Percentiles rank a stretch among this genome's conserved stretches.
phyloP scores from a whole-genome alignment of 2,329 filamentous ascomycete species.

The Aaosphaeria pasadenensis region DNA sequence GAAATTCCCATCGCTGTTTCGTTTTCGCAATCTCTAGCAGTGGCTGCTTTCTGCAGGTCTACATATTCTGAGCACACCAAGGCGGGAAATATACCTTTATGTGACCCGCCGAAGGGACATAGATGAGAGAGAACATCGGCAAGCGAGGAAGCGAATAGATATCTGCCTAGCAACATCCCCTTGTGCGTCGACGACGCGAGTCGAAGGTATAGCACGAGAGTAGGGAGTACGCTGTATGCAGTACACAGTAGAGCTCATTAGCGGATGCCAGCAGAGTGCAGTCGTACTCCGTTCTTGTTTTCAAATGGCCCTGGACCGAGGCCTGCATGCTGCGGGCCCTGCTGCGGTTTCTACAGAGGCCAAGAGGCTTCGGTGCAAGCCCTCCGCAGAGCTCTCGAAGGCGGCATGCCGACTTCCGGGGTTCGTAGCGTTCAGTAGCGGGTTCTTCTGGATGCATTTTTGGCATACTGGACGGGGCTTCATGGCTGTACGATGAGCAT shows the following conservation, averaged over 20 bases:
- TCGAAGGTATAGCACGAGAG: neutral
- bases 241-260: neutral
- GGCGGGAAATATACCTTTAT: no score
- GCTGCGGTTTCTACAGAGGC: constrained; percentile 8
- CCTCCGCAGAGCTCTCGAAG: neutral
- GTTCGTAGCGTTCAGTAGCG: neutral
- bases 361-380: constrained; percentile 11
- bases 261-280: neutral
- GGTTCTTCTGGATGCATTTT: neutral
- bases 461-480: constrained; percentile 3
- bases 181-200: no score
- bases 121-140: no score
- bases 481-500: neutral
- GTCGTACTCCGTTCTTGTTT: neutral
- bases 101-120: no score
- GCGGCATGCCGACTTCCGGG: constrained; percentile 14
- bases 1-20: neutral
- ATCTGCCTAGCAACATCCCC: no score
- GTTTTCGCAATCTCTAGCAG: no score
- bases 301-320: constrained; percentile 6
- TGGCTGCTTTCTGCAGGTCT: no score
- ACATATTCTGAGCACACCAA: no score
- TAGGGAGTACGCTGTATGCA: neutral
- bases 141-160: no score
- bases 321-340: constrained; percentile 5